These are phyloP conservation scores for Iberis amara DNA, from an alignment of 441 rosid genomes.

Conservation along the genomic window DNA sequence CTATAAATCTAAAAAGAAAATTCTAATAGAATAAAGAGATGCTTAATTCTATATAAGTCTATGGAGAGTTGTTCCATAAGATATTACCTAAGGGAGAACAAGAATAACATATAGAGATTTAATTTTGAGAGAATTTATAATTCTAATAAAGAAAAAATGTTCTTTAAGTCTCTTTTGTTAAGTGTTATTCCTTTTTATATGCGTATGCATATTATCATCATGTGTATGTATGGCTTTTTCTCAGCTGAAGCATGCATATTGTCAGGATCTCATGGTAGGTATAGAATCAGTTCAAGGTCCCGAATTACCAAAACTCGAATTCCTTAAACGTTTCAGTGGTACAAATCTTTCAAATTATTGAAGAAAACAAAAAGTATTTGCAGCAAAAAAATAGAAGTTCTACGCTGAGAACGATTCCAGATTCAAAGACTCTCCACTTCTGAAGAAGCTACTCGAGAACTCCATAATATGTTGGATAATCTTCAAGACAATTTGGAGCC, in stretches of 20 bases:
- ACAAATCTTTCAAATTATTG: constrained; percentile 10
- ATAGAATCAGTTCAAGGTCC: constrained; percentile 88
- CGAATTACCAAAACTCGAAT: constrained; percentile 65
- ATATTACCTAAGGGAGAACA: no score
- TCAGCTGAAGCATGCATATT: constrained; percentile 74
- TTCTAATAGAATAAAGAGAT: no score
- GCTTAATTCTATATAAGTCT: no score
- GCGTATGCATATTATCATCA: neutral
- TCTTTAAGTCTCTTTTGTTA: no score
- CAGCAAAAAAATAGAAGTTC: constrained; percentile 88
- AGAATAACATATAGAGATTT: no score
- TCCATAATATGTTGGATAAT: constrained; percentile 29
- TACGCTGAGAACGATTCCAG: constrained; percentile 71
- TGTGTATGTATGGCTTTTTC: constrained; percentile 8
- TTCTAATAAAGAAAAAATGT: no score
- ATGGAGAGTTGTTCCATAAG: no score
- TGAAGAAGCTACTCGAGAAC: constrained; percentile 69
- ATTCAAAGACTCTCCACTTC: constrained; percentile 74
- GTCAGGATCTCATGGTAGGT: constrained; percentile 72
- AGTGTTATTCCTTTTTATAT: no score
- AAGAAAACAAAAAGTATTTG: neutral
- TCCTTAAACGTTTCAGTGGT: constrained; percentile 69
- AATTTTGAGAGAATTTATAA: no score
- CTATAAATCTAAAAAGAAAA: no score
- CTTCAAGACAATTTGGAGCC: no score